Evolutionary conservation across 352 stramenopile genomes (phyloP), one percentile per base, ranked within the genome.

Genomic region (Pythium sukuiense): DNA sequence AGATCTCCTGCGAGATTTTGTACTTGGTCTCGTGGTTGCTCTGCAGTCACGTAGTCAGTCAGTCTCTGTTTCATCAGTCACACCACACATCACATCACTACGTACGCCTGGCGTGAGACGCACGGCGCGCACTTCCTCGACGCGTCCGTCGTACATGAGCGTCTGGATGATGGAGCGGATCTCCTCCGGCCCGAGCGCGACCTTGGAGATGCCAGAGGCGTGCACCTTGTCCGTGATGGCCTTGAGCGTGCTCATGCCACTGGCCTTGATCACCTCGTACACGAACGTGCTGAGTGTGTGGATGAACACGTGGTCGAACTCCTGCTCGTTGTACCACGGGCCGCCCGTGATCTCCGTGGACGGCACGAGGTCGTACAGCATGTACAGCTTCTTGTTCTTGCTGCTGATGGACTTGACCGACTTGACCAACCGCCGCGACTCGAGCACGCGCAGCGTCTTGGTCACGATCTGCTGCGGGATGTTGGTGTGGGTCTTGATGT

Each of bases 331-430:
- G 84, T 99, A 99, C 98, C 98, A 99, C 48, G 97, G 95, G 26
- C 98, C 98, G 69, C 98, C 98, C 9, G 97, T 99, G 67, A 99
- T 97, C 79, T 99, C 97, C 56, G 98, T 99, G 6, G 96, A 95
- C 35, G 98, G 98, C 48, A 95, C 89, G 54, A 98, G 78, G 59
- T 98, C 92, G 67, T 92, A 98, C 3, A 98, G 83, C 94, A 99
- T 99, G 80, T 99, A 99, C 1, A 99, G 79, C 74, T 99, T 99
- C 81, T 99, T 99, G 65, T 97, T 98, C 81, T 99, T 99, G 82
- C 96, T 98, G 50, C 92, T 98, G 46, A 99, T 98, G 9, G 95
- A 98, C 76, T 99, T 99, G 76, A 99, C 96, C 57, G 96, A 96
- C 85, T 99, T 99, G 80, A 99, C 97, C 6, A 99, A 80, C 69